Base-by-base conservation (phyloP, 768 basidiomycete species). In the Tricholoma sp. region DNA sequence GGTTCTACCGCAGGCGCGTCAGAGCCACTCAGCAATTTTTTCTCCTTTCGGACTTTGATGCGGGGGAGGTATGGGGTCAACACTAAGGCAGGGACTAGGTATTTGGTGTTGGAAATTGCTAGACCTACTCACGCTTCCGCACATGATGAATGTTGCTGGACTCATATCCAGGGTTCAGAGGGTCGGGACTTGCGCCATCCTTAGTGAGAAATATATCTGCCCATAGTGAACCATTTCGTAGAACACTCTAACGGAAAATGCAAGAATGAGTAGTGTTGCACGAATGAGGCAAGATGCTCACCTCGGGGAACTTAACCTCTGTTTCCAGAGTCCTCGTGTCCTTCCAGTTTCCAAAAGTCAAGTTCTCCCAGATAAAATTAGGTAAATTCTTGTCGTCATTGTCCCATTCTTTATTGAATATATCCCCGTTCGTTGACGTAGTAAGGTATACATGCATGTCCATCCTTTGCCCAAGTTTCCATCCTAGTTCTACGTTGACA, bases 21-120 rank as follows among this genome's bases (percentile, higher is more conserved):
- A 10, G 72, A 70, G 10, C 71, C 71, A 60, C 71, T 67, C 17
- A 98, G 73, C 11, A 99, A 81, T 55, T 85, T 94, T 73, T 94
- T 91, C 70, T 86, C 86, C 64, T 91, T 94, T 32, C 94, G 80
- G 8, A 80, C 69, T 68, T 89, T 94, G 18, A 74, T 63, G 63
- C 83, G 88, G 6, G 88, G 81, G 32, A 89, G 63, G 69, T 94
- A 95, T n/a, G 90, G 85, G 1, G 92, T 96, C 60, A 99, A 74
- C 29, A 88, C 95, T 97, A 55, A 60, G 50, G 49, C 33, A 20
- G 8, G 28, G 31, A 7, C 41, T 36, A 54, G 28, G 13, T 49
- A 57, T 49, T 51, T 34, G 33, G 41, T 28, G 55, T 7, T 34
- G 6, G 17, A 54, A 60, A 37, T 34, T 58, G 54, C 39, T 9